Conservation (phyloP, 164 flowering plant species). For the Tetracentron sinense region DNA sequence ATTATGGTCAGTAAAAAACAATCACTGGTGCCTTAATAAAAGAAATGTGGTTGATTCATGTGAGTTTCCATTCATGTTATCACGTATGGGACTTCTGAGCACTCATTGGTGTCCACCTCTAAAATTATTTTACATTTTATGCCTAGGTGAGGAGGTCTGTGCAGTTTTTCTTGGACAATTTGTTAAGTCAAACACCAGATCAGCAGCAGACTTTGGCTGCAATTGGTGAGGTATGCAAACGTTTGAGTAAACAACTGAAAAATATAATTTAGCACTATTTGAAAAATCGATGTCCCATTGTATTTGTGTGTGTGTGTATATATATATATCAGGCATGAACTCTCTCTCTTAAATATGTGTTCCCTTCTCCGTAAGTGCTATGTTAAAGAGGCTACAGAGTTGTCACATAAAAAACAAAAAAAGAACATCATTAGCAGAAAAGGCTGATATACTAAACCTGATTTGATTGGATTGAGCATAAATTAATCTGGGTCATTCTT, state of each 20-base stretch:
- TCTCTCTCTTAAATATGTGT: too few relatives aligned
- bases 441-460: neutral
- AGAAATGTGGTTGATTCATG: neutral
- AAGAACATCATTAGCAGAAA: neutral
- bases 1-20: neutral
- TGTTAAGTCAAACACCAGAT: conserved; percentile 70
- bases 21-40: neutral
- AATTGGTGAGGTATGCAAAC: conserved; percentile 82
- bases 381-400: neutral
- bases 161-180: conserved; percentile 85
- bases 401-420: too few relatives aligned
- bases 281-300: neutral
- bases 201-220: conserved; percentile 79
- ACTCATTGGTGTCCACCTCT: neutral
- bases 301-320: too few relatives aligned
- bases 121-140: conserved; percentile 3
- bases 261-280: neutral
- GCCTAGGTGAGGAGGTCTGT: conserved; percentile 86
- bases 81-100: neutral
- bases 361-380: neutral
- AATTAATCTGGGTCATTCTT: neutral
- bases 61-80: neutral
- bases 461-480: neutral
- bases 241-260: neutral
- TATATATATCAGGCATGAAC: too few relatives aligned